Percentiles rank a stretch among this genome's conserved stretches.
phyloP scores from a whole-genome alignment of 2,329 filamentous ascomycete genomes.

The Phyllosticta paracitricarpa region DNA sequence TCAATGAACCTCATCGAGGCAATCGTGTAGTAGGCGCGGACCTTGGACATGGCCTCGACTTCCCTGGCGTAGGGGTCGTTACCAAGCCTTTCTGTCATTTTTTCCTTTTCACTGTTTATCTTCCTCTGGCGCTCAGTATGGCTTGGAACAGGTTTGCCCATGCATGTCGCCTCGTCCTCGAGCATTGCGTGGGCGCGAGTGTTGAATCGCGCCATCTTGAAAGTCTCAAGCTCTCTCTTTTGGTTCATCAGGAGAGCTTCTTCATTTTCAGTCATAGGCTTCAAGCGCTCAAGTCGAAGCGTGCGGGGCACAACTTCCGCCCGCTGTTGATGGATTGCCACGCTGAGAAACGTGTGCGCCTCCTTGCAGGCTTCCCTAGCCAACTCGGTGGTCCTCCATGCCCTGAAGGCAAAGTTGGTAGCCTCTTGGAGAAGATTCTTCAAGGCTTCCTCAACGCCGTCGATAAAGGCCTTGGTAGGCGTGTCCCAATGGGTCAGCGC shows the following conservation, averaged over 20 bases:
- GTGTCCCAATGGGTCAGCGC: conserved; percentile 22
- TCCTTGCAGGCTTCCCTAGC: conserved; percentile 17
- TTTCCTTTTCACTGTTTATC: conserved; percentile 15
- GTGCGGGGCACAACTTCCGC: conserved; percentile 14
- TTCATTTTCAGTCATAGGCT: conserved; percentile 26
- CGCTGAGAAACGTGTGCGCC: conserved; percentile 18
- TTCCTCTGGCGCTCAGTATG: conserved; percentile 21
- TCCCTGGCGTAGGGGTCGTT: conserved; percentile 51
- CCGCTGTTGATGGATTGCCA: conserved; percentile 20
- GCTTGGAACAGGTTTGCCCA: conserved; percentile 11
- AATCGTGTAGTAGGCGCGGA: conserved; percentile 60
- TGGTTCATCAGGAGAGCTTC: conserved; percentile 16
- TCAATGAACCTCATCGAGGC: conserved; percentile 58
- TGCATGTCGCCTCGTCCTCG: conserved; percentile 13
- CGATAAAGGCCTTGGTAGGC: conserved; percentile 21
- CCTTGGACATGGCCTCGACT: conserved; percentile 51
- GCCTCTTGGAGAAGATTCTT: conserved; percentile 13
- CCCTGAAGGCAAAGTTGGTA: conserved; percentile 21
- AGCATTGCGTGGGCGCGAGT: conserved; percentile 20
- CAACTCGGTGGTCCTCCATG: conserved; percentile 22
- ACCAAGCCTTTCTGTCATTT: conserved; percentile 30
- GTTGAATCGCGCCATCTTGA: conserved; percentile 19
- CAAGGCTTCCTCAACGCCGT: conserved; percentile 13
- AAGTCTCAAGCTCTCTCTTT: conserved; percentile 12
- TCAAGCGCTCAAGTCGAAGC: conserved; percentile 23